Percentiles rank a stretch among this genome's conserved stretches.
phyloP scores from a whole-genome alignment of 176 grass and related monocot species.

The Eremochloa ophiuroides region DNA sequence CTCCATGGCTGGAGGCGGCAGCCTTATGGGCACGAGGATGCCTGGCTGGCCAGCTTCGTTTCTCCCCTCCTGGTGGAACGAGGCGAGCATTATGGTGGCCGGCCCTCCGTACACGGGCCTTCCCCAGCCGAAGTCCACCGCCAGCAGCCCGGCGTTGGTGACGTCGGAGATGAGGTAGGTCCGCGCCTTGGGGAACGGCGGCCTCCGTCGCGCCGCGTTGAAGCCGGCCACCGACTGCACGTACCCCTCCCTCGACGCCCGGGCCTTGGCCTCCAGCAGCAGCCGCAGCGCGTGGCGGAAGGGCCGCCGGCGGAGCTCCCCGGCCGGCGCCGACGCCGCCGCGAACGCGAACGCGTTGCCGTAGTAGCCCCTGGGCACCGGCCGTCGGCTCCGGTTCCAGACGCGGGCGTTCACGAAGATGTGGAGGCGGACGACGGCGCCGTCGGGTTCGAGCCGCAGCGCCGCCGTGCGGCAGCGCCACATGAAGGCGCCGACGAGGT shows the following conservation, averaged over 20 bases:
- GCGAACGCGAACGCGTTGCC: conserved; percentile 31
- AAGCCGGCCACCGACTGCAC: conserved; percentile 29
- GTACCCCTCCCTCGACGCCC: neutral
- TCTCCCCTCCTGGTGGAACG: conserved; percentile 23
- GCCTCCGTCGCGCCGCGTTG: conserved; percentile 26
- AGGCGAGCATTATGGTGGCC: conserved; percentile 28
- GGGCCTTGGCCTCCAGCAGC: neutral
- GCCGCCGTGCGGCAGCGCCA: conserved; percentile 36
- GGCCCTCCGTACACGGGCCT: conserved; percentile 30
- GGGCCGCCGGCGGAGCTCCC: neutral
- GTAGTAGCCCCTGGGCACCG: conserved; percentile 32
- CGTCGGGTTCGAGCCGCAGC: conserved; percentile 10
- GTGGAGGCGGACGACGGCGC: neutral
- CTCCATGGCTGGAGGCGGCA: conserved; percentile 25
- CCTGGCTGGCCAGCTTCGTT: conserved; percentile 16
- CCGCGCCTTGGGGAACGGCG: conserved; percentile 7
- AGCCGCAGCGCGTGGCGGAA: neutral
- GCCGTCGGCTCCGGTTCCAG: neutral
- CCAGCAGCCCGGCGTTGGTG: conserved; percentile 21
- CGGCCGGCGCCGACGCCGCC: neutral
- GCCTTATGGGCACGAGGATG: conserved; percentile 28
- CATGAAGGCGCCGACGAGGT: conserved; percentile 33
- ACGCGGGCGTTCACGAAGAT: conserved; percentile 30
- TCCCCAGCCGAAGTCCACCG: conserved; percentile 43
- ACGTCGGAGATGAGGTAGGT: conserved; percentile 31